Evolutionary conservation across 495 filamentous ascomycete genomes (phyloP).

Genomic region (Cryomyces minteri): DNA sequence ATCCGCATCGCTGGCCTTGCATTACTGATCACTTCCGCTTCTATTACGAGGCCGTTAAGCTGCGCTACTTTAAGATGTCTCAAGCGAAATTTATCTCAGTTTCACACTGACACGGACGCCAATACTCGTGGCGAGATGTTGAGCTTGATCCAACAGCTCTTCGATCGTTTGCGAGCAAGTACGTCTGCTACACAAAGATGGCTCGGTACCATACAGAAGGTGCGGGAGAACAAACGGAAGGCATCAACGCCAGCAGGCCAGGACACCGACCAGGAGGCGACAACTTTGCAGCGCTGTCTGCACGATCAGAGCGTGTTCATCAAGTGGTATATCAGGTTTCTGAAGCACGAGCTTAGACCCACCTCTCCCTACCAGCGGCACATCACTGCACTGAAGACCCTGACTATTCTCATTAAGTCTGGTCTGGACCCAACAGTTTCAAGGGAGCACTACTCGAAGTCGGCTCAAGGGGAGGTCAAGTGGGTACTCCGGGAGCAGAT

Average conservation of each 20-base stretch:
- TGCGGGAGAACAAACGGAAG: no score
- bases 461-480: conserved; percentile 17
- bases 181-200: conserved; percentile 2
- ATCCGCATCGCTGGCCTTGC: conserved; percentile 60
- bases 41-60: conserved; percentile 52
- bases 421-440: conserved; percentile 22
- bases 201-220: no score
- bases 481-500: conserved; percentile 38
- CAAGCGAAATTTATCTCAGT: conserved; percentile 37
- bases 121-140: conserved; percentile 63
- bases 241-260: not conserved
- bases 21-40: conserved; percentile 48
- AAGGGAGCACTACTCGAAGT: conserved; percentile 11
- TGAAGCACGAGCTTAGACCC: conserved; percentile 52
- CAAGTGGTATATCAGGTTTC: conserved; percentile 46
- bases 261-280: not conserved
- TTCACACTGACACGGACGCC: conserved; percentile 70
- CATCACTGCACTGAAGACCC: conserved; percentile 53
- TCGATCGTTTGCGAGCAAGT: conserved; percentile 16
- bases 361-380: conserved; percentile 75
- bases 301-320: conserved; percentile 37
- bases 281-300: conserved; percentile 3
- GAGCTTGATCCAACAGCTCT: conserved; percentile 46
- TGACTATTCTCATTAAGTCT: conserved; percentile 40
- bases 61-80: conserved; percentile 37